Evolutionary conservation across 495 filamentous ascomycete genomes (phyloP).

Genomic region (Daldinia loculata): DNA sequence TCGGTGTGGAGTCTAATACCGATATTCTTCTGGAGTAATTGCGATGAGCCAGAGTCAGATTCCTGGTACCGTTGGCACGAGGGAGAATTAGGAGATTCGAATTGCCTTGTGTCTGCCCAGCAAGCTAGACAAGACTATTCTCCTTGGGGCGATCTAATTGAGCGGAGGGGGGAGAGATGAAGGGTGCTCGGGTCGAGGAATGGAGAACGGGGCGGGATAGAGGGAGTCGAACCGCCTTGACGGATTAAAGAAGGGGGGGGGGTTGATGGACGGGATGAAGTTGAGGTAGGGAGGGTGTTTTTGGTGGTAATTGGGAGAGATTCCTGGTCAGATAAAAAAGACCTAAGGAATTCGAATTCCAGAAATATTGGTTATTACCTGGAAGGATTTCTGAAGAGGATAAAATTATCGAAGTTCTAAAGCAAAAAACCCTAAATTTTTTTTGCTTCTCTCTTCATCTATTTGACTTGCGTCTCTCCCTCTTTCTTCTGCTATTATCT

Average conservation of each 20-base stretch:
- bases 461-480: constrained; percentile 3
- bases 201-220: constrained; percentile 50
- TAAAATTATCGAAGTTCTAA: constrained; percentile 32
- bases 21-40: constrained; percentile 45
- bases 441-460: constrained; percentile 41
- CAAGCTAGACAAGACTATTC: constrained; percentile 48
- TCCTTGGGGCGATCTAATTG: constrained; percentile 45
- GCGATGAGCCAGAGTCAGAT: constrained; percentile 47
- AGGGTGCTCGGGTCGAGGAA: constrained; percentile 56
- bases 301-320: constrained; percentile 42
- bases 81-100: constrained; percentile 37
- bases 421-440: constrained; percentile 31
- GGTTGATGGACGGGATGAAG: constrained; percentile 20
- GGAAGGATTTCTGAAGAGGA: constrained; percentile 43
- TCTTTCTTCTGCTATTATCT: constrained; percentile 23
- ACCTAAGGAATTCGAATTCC: constrained; percentile 46
- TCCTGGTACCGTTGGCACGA: constrained; percentile 47
- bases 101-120: constrained; percentile 40
- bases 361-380: constrained; percentile 42
- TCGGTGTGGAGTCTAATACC: constrained; percentile 44
- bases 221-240: constrained; percentile 55
- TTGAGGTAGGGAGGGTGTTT: constrained; percentile 32
- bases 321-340: constrained; percentile 41
- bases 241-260: constrained; percentile 5
- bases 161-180: constrained; percentile 40